A percentile compares a stretch with the other conserved stretches of the same genome.
Evolutionary conservation across 306 rosid species (phyloP).

Genomic region (Pyrus communis): DNA sequence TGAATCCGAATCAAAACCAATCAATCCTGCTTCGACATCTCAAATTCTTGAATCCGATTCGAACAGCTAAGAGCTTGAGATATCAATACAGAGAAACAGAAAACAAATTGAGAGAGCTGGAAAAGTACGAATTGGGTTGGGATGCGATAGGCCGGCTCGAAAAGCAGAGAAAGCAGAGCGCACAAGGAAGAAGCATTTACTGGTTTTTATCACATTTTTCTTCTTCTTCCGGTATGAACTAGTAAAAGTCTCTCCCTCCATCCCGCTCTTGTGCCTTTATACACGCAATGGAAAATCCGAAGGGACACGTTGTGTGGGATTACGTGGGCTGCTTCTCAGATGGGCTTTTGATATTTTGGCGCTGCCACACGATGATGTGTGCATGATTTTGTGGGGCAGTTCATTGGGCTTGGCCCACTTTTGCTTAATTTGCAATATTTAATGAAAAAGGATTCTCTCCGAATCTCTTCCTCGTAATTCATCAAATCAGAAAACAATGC

Average conservation of each 20-base stretch:
- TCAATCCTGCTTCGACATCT: not conserved
- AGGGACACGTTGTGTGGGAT: slow-evolving; percentile 20
- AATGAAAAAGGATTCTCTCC: too few relatives aligned
- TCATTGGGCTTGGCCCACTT: slow-evolving; percentile 51
- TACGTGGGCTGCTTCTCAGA: slow-evolving; percentile 24
- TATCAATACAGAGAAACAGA: not conserved
- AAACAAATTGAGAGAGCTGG: not conserved
- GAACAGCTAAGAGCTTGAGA: slow-evolving; percentile 6
- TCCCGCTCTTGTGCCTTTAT: not conserved
- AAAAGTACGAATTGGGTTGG: slow-evolving; percentile 13
- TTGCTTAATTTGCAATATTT: not conserved
- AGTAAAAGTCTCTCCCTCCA: not conserved
- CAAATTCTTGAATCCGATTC: slow-evolving; percentile 12
- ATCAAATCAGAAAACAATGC: rapidly evolving
- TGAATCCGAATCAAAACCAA: not conserved
- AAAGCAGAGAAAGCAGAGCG: slow-evolving; percentile 30
- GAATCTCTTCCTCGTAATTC: rapidly evolving
- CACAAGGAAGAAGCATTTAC: slow-evolving; percentile 33
- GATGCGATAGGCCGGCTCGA: slow-evolving; percentile 19
- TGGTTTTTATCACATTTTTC: slow-evolving; percentile 6
- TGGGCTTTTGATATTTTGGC: slow-evolving; percentile 28
- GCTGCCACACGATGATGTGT: slow-evolving; percentile 21
- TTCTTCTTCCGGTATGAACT: not conserved
- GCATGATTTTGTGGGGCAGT: slow-evolving; percentile 56
- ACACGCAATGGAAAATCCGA: slow-evolving; percentile 8